Evolutionary conservation across 345 rosid species (phyloP).

Genomic region (Excoecaria cochinchinensis): DNA sequence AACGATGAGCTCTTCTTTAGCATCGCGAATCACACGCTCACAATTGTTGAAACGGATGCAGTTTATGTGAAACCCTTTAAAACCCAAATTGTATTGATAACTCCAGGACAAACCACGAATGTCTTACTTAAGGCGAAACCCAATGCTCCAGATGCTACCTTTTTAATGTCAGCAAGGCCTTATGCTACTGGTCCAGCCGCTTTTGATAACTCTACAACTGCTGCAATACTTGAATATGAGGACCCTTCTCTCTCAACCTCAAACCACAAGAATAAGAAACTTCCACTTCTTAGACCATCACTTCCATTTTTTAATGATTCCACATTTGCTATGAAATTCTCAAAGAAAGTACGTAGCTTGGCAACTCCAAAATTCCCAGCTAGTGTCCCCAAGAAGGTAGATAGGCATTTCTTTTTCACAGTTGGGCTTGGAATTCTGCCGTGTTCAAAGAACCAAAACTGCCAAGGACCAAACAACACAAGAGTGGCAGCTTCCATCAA

Average conservation of each 20-base stretch:
- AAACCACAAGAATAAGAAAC: conserved; percentile 24
- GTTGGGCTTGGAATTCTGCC: conserved; percentile 48
- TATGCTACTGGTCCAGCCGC: conserved; percentile 41
- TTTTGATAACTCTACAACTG: conserved; percentile 50
- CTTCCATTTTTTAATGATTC: conserved; percentile 51
- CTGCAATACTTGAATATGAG: conserved; percentile 38
- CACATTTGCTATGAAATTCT: conserved; percentile 32
- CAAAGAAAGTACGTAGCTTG: conserved; percentile 39
- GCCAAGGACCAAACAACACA: conserved; percentile 49
- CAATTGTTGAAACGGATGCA: conserved; percentile 66
- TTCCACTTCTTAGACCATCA: conserved; percentile 26
- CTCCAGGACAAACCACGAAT: conserved; percentile 71
- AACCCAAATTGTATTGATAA: conserved; percentile 47
- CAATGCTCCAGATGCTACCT: conserved; percentile 29
- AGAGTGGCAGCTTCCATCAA: conserved; percentile 40
- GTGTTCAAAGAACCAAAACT: conserved; percentile 40
- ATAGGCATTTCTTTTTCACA: conserved; percentile 45
- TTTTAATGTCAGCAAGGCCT: conserved; percentile 40
- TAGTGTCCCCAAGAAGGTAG: conserved; percentile 43
- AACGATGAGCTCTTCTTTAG: no score
- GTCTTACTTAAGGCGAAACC: conserved; percentile 51
- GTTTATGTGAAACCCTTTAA: conserved; percentile 62
- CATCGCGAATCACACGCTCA: no score
- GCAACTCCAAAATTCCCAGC: conserved; percentile 43
- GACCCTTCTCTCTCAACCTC: conserved; percentile 18